Conservation (phyloP, 352 stramenopile species). For the Phytophthora melonis region DNA sequence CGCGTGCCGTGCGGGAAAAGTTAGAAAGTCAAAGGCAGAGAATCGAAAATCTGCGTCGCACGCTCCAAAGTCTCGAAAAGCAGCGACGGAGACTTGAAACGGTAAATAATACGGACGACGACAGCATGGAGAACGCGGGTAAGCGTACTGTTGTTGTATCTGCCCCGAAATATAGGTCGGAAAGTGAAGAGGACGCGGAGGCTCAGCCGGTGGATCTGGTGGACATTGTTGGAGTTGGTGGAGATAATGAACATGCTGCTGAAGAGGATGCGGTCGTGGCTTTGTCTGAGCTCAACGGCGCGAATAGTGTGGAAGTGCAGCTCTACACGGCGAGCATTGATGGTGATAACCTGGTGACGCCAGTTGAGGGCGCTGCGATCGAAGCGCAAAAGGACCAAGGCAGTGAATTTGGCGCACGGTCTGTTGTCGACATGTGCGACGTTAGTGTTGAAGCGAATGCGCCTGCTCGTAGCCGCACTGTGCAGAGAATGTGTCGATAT, state of each 20-base stretch:
- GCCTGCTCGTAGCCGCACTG: neutral
- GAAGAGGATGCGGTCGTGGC: neutral
- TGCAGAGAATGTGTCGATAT: constrained; percentile 1
- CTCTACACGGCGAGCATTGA: neutral
- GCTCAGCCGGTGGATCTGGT: neutral
- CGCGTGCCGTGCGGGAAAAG: neutral
- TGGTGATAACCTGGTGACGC: neutral
- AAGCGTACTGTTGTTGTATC: neutral
- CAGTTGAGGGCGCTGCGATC: neutral
- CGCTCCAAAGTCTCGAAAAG: neutral
- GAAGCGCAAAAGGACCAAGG: neutral
- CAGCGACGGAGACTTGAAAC: neutral
- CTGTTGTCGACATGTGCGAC: too few species aligned
- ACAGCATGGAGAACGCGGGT: neutral
- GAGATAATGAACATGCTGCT: neutral
- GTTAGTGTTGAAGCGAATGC: neutral
- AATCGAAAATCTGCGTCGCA: neutral
- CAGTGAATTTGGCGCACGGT: too few species aligned
- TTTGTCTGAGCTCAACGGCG: neutral
- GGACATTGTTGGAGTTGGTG: neutral
- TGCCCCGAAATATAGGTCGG: neutral
- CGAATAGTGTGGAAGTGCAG: neutral
- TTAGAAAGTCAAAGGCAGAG: neutral
- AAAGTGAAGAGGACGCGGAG: neutral
- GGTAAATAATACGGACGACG: neutral